These are phyloP conservation scores for Nicotiana otophora DNA, from an alignment of 257 asterid genomes.

Conservation along the genomic window DNA sequence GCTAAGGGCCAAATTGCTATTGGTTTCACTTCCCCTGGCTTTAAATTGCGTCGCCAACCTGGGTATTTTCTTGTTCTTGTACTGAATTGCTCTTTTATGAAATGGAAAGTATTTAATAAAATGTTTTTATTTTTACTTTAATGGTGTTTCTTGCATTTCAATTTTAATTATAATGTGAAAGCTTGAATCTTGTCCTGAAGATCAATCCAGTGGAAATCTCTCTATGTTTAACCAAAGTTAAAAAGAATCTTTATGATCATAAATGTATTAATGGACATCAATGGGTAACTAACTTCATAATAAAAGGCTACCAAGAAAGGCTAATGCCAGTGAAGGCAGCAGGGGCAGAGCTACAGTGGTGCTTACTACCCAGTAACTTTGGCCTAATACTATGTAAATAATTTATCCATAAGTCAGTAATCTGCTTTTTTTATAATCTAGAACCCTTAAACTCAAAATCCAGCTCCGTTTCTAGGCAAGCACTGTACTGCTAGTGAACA, in stretches of 20 bases:
- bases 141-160: not conserved
- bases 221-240: not conserved
- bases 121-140: no score
- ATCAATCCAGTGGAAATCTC: not conserved
- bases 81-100: no score
- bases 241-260: not conserved
- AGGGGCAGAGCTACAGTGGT: no score
- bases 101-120: no score
- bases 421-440: no score
- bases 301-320: not conserved
- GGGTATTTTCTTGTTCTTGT: conserved; percentile 41
- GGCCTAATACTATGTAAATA: no score
- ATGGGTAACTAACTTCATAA: not conserved
- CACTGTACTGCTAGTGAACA: not conserved
- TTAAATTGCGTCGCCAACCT: conserved; percentile 76
- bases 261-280: not conserved
- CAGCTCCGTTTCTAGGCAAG: no score
- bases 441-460: no score
- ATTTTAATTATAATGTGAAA: not conserved
- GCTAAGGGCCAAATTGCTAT: conserved; percentile 78
- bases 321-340: not conserved
- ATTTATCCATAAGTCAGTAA: no score
- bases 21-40: conserved; percentile 80
- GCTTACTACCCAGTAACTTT: no score
- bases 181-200: not conserved